Conservation (phyloP, 208 protist genomes). For the Phytomonas sp. region DNA sequence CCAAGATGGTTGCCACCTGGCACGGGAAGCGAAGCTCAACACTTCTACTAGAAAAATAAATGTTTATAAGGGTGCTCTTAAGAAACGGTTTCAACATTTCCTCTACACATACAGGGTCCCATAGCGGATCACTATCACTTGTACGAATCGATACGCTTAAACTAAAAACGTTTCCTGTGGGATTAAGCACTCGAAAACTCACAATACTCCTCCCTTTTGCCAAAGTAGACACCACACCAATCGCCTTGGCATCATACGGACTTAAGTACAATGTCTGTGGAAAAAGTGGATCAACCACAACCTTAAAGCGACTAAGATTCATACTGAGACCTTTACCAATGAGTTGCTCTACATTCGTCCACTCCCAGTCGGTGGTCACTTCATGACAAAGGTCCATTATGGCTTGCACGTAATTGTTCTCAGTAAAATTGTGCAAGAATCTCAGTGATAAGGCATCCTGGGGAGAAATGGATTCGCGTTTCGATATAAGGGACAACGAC, state of each 20-base stretch:
- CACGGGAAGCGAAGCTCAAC: conserved; percentile 73
- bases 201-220: conserved; percentile 30
- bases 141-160: conserved; percentile 37
- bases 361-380: conserved; percentile 86
- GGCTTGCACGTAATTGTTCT: conserved; percentile 36
- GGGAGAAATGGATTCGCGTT: conserved; percentile 26
- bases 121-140: conserved; percentile 21
- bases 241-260: conserved; percentile 50
- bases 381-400: conserved; percentile 58
- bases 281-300: conserved; percentile 57
- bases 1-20: conserved; percentile 66
- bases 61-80: conserved; percentile 38
- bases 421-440: conserved; percentile 43
- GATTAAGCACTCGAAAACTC: conserved; percentile 53
- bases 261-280: conserved; percentile 69
- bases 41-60: conserved; percentile 28
- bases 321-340: conserved; percentile 46
- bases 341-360: conserved; percentile 79
- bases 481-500: conserved; percentile 31
- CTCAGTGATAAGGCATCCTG: conserved; percentile 26
- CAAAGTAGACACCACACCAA: conserved; percentile 29
- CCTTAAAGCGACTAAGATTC: conserved; percentile 10
- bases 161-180: conserved; percentile 47
- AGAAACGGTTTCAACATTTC: conserved; percentile 32
- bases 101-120: conserved; percentile 25